phyloP scores from a whole-genome alignment of 2,329 filamentous ascomycete species.

The Neofusicoccum kwambonambiense region DNA sequence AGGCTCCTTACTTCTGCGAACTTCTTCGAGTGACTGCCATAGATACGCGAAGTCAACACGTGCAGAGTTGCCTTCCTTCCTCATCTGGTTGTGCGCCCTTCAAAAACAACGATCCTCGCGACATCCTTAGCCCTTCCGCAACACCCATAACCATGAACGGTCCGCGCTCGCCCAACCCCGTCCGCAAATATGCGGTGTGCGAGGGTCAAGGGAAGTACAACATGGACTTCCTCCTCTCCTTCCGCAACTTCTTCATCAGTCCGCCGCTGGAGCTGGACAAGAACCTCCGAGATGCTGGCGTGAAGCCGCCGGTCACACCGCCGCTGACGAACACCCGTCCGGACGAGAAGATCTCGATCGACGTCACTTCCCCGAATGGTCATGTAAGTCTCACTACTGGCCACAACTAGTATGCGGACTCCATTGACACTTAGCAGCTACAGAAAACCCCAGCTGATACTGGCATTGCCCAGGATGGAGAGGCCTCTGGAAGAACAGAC shows the following conservation, averaged over 20 bases:
- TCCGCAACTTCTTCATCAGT: background rate
- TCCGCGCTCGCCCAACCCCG: background rate
- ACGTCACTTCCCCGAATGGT: background rate
- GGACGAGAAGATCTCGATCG: background rate
- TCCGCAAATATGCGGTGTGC: background rate
- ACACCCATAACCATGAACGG: background rate
- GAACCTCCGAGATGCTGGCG: background rate
- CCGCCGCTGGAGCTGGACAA: background rate
- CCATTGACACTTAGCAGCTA: too few relatives aligned
- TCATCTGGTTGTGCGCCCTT: too few relatives aligned
- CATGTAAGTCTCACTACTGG: background rate
- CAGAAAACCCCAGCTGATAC: background rate
- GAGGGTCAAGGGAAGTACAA: background rate
- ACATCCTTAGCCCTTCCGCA: too few relatives aligned
- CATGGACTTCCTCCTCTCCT: background rate
- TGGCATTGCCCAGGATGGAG: background rate
- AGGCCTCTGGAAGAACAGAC: background rate
- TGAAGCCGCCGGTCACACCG: background rate
- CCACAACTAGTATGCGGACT: too few relatives aligned
- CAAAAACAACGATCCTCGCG: too few relatives aligned
- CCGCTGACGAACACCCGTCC: background rate
- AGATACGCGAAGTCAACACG: background rate
- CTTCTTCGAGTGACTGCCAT: background rate
- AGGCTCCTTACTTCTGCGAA: too few relatives aligned
- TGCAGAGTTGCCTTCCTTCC: background rate